A percentile compares a stretch with the other conserved stretches of the same genome.
phyloP scores from a whole-genome alignment of 2,329 filamentous ascomycete genomes.

The Tolypocladium capitatum region DNA sequence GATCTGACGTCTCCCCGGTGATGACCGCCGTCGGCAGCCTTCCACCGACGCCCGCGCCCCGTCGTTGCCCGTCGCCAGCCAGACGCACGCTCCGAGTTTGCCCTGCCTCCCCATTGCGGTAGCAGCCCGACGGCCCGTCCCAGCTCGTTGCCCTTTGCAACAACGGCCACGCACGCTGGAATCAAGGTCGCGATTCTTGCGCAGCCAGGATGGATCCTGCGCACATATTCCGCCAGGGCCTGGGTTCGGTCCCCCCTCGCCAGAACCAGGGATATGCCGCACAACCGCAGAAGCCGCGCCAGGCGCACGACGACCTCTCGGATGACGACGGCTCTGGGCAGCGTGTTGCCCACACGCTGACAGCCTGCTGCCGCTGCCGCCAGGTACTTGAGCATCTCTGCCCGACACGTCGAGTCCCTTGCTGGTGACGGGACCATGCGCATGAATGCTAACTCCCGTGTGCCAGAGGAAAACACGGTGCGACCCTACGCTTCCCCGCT shows the following conservation, averaged over 20 bases:
- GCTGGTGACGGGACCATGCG: background rate
- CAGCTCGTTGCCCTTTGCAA: background rate
- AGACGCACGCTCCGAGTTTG: background rate
- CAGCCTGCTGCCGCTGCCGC: conserved; percentile 67
- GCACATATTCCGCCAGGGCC: conserved; percentile 46
- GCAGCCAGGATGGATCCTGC: conserved; percentile 40
- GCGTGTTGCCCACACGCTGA: conserved; percentile 65
- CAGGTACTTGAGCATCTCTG: conserved; percentile 36
- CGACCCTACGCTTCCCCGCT: conserved; percentile 83
- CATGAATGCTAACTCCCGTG: background rate
- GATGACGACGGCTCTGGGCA: conserved; percentile 39
- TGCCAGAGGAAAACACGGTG: conserved; percentile 84
- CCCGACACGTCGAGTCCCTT: background rate
- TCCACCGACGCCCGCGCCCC: background rate
- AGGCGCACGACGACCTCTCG: conserved; percentile 25
- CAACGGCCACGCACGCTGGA: background rate
- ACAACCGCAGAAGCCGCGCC: conserved; percentile 15
- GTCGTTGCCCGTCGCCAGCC: background rate
- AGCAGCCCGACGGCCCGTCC: background rate
- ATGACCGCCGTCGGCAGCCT: background rate
- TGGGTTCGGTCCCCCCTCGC: conserved; percentile 30
- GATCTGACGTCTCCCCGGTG: background rate
- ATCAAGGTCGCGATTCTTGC: background rate
- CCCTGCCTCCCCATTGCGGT: background rate
- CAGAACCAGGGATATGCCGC: conserved; percentile 18